These are phyloP conservation scores for Trichaptum fuscoviolaceum DNA, from an alignment of 768 basidiomycete genomes.

Conservation along the genomic window DNA sequence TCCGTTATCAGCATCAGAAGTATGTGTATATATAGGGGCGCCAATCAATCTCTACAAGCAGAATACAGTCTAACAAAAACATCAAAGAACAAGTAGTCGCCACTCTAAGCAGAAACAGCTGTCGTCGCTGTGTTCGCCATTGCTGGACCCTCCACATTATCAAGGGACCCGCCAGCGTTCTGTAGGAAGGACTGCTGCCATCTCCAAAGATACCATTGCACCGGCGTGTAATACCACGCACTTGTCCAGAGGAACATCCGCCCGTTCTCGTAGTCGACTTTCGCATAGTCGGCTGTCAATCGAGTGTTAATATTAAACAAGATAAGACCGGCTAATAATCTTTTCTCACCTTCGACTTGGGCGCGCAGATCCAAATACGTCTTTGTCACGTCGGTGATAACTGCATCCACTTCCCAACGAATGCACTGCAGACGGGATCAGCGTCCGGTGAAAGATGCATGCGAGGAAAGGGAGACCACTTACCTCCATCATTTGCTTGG, in stretches of 20 bases:
- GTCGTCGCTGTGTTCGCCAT: conserved; percentile 1
- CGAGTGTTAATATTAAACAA: neutral
- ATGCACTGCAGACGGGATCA: conserved; percentile 37
- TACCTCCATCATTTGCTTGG: conserved; percentile 87
- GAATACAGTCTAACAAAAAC: neutral
- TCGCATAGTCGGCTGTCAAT: conserved; percentile 58
- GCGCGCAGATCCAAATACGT: conserved; percentile 61
- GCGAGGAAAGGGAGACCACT: conserved; percentile 16
- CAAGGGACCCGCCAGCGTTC: conserved; percentile 16
- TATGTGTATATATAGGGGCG: neutral
- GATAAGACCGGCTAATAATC: neutral
- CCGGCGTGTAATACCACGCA: conserved; percentile 51
- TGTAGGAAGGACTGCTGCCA: conserved; percentile 10
- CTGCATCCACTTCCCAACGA: conserved; percentile 75
- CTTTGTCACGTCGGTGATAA: conserved; percentile 72
- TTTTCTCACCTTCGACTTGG: conserved; percentile 46
- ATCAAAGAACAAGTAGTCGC: neutral
- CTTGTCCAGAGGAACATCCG: conserved; percentile 75
- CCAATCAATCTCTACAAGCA: neutral
- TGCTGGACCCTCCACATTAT: conserved; percentile 3
- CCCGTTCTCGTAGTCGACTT: conserved; percentile 53
- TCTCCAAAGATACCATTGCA: conserved; percentile 3
- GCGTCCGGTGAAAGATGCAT: neutral
- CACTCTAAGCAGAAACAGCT: conserved; percentile 2
- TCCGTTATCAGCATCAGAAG: neutral